Percentiles rank a stretch among this genome's conserved stretches.
Evolutionary conservation across 1,284 basidiomycete species (phyloP).

Genomic region (Cutaneotrichosporon arboriforme): DNA sequence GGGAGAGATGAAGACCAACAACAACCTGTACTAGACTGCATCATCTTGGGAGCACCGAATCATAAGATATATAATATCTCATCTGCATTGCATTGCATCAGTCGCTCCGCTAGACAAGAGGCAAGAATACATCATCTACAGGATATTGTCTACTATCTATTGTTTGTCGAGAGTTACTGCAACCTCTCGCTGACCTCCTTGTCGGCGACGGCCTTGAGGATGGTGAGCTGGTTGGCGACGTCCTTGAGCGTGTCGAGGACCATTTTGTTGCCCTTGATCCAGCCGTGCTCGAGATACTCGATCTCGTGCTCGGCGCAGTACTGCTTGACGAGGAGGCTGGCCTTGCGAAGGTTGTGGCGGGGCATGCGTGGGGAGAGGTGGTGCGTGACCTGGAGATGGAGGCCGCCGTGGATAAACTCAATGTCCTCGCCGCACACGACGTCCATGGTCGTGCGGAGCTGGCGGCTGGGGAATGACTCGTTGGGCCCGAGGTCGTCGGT

Average conservation of each 20-base stretch:
- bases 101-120: background rate
- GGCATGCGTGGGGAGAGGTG: constrained; percentile 95
- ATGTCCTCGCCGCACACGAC: constrained; percentile 79
- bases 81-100: background rate
- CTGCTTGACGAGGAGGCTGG: constrained; percentile 73
- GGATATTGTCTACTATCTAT: background rate
- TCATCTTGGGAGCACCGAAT: background rate
- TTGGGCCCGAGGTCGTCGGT: constrained; percentile 82
- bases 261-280: constrained; percentile 60
- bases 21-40: background rate
- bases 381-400: constrained; percentile 93
- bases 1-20: no score
- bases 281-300: constrained; percentile 84
- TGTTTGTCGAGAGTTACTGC: background rate
- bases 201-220: constrained; percentile 47
- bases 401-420: constrained; percentile 85
- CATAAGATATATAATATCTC: background rate
- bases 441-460: constrained; percentile 93
- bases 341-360: constrained; percentile 81
- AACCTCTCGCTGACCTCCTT: constrained; percentile 37
- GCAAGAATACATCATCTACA: background rate
- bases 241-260: constrained; percentile 45
- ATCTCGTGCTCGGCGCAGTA: constrained; percentile 79
- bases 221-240: constrained; percentile 45
- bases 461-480: constrained; percentile 88